A percentile compares a stretch with the other conserved stretches of the same genome.
Conservation (phyloP, 1,139 yeast species). For the Diutina ranongensis region DNA sequence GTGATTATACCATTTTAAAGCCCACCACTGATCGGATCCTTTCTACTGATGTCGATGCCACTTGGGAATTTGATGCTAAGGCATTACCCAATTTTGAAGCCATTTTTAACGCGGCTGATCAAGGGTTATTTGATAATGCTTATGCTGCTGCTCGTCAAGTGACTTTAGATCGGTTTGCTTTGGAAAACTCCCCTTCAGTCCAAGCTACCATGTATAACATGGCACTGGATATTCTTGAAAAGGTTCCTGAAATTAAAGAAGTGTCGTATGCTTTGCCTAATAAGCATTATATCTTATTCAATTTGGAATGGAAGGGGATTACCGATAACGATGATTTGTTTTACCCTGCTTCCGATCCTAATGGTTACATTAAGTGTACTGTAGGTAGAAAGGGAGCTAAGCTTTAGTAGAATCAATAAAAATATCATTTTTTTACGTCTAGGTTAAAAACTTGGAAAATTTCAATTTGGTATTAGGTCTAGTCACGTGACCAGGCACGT, state of each 20-base stretch:
- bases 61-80: slow-evolving; percentile 55
- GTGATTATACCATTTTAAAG: slow-evolving; percentile 79
- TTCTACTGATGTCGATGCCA: slow-evolving; percentile 75
- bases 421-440: background rate
- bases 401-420: slow-evolving; percentile 19
- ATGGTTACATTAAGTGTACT: slow-evolving; percentile 78
- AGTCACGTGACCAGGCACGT: background rate
- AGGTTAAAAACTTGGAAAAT: background rate
- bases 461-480: background rate
- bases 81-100: slow-evolving; percentile 30
- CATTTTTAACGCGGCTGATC: slow-evolving; percentile 40
- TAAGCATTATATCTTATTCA: slow-evolving; percentile 77
- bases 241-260: slow-evolving; percentile 42
- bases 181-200: slow-evolving; percentile 80
- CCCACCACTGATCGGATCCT: slow-evolving; percentile 78
- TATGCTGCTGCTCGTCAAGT: slow-evolving; percentile 50
- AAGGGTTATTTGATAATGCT: slow-evolving; percentile 55
- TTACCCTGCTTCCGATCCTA: slow-evolving; percentile 88
- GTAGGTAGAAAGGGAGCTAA: slow-evolving; percentile 50
- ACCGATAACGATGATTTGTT: slow-evolving; percentile 70
- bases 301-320: slow-evolving; percentile 77
- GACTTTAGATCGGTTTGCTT: slow-evolving; percentile 70
- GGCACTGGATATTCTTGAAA: slow-evolving; percentile 58
- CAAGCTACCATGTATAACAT: slow-evolving; percentile 96
- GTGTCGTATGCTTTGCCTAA: slow-evolving; percentile 77